These are phyloP conservation scores for Dysphania ambrosioides DNA, from an alignment of 148 eudicot genomes.

Conservation along the genomic window DNA sequence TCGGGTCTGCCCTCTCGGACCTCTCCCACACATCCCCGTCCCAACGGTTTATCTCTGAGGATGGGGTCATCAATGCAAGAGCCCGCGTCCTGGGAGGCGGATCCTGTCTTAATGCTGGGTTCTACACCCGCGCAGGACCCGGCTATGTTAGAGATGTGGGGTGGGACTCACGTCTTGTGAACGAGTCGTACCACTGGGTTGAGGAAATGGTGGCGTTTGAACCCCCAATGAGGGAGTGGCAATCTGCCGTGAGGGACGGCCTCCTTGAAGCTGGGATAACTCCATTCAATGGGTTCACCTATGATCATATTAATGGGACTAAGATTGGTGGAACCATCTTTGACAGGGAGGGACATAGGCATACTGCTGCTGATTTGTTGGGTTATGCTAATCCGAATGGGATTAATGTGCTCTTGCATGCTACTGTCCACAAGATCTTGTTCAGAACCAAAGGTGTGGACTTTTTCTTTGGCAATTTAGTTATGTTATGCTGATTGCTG, in stretches of 20 bases:
- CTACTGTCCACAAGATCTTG: slow-evolving; percentile 60
- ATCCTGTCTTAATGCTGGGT: slow-evolving; percentile 80
- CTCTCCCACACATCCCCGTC: slow-evolving; percentile 63
- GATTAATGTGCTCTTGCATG: slow-evolving; percentile 57
- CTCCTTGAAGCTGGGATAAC: slow-evolving; percentile 55
- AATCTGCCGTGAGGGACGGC: slow-evolving; percentile 68
- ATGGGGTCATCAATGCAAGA: slow-evolving; percentile 79
- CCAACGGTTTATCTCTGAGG: slow-evolving; percentile 84
- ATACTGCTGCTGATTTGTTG: slow-evolving; percentile 79
- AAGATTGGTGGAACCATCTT: slow-evolving; percentile 79
- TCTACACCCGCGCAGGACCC: slow-evolving; percentile 67
- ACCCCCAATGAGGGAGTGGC: slow-evolving; percentile 74
- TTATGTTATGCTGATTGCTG: too few species aligned
- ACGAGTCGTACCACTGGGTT: slow-evolving; percentile 75
- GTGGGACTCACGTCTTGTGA: slow-evolving; percentile 56
- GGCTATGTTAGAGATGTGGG: slow-evolving; percentile 37
- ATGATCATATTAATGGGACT: slow-evolving; percentile 72
- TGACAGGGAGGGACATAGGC: slow-evolving; percentile 51
- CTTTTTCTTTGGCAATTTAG: too few species aligned
- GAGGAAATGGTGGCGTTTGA: slow-evolving; percentile 64
- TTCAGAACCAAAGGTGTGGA: slow-evolving; percentile 51
- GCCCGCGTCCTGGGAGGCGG: slow-evolving; percentile 89
- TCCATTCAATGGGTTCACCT: slow-evolving; percentile 74
- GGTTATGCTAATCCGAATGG: slow-evolving; percentile 48
- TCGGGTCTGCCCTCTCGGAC: slow-evolving; percentile 64